Evolutionary conservation across 2,329 filamentous ascomycete genomes (phyloP).

Genomic region (Aspergillus fructus): DNA sequence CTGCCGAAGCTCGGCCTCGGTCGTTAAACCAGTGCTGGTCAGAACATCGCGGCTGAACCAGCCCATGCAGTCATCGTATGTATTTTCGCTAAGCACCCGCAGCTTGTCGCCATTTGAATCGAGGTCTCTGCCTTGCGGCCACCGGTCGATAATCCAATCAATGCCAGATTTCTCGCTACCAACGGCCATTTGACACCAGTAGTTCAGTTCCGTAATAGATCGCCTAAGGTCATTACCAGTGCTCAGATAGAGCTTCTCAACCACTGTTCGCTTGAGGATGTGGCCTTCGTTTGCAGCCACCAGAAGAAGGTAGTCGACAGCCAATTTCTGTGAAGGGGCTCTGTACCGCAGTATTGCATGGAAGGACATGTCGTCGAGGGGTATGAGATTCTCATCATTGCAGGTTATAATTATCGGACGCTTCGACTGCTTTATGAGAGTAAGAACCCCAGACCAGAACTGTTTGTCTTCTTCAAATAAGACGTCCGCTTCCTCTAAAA

Average conservation of each 20-base stretch:
- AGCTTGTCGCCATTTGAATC: constrained; percentile 67
- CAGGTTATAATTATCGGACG: constrained; percentile 94
- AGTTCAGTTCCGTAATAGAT: constrained; percentile 79
- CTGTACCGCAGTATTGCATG: constrained; percentile 81
- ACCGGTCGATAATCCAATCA: constrained; percentile 82
- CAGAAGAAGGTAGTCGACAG: constrained; percentile 76
- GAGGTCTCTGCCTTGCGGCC: constrained; percentile 69
- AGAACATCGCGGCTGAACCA: constrained; percentile 65
- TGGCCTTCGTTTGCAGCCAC: constrained; percentile 90
- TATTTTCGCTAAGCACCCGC: constrained; percentile 77
- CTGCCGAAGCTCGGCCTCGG: constrained; percentile 62
- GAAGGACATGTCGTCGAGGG: constrained; percentile 69
- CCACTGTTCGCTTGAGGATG: constrained; percentile 64
- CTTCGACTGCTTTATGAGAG: constrained; percentile 79
- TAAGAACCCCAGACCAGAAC: constrained; percentile 82
- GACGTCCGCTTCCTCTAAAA: constrained; percentile 90
- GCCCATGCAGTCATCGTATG: constrained; percentile 77
- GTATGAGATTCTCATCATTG: constrained; percentile 83
- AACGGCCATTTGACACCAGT: constrained; percentile 96
- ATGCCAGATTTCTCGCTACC: constrained; percentile 85
- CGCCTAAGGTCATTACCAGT: constrained; percentile 74
- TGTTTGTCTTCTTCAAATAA: constrained; percentile 94
- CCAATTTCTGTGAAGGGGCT: constrained; percentile 64
- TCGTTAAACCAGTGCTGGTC: constrained; percentile 40
- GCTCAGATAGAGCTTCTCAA: constrained; percentile 68